Base-by-base conservation (phyloP, 306 rosid species). In the Carpinus fangiana region DNA sequence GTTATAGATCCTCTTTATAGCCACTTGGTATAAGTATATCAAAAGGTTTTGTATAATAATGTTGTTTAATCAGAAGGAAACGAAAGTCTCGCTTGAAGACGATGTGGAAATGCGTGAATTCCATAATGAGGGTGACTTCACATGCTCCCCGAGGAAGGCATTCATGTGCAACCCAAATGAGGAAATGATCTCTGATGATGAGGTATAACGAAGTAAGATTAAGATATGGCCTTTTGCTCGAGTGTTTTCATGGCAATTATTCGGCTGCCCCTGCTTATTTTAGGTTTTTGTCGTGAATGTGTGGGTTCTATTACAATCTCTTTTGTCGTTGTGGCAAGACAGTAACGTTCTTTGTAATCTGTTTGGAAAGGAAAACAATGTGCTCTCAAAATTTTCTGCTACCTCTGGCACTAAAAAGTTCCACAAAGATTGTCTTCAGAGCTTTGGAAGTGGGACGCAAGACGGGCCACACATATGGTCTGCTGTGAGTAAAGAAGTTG, bases 31-130 rank as follows among this genome's bases (percentile, higher is more conserved):
- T 14, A 31, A 31, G 53, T 80, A 17, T 14, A 31, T 23, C 7
- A 50, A 70, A 46, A 70, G 4, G 18, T 48, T 8, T 47, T 53
- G 38, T 73, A 17, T 64, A 38, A 28, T 36, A 13, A 14, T 78
- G 60, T 62, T 70, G 4, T 52, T 65, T 84, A 18, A 79, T 76
- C 80, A 85, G 89, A 80, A 80, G 74, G 71, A 74, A 73, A 68
- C 52, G 48, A 82, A 70, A 76, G 50, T 48, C 18, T 71, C 66
- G 26, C 81, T 38, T 46, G 90, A 90, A 76, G 90, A 86, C 76
- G 92, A 86, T 79, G 88, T 88, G 70, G 90, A 88, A 81, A 80
- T 83, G 84, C 95, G 90, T 0, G 87, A 86, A 41, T 88, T 88
- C 62, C 20, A 3, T 78, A 80, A 80, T 8, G 89, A 86, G 74